Base-by-base conservation (phyloP, 2,329 filamentous ascomycete genomes). In the Botryotinia calthae region DNA sequence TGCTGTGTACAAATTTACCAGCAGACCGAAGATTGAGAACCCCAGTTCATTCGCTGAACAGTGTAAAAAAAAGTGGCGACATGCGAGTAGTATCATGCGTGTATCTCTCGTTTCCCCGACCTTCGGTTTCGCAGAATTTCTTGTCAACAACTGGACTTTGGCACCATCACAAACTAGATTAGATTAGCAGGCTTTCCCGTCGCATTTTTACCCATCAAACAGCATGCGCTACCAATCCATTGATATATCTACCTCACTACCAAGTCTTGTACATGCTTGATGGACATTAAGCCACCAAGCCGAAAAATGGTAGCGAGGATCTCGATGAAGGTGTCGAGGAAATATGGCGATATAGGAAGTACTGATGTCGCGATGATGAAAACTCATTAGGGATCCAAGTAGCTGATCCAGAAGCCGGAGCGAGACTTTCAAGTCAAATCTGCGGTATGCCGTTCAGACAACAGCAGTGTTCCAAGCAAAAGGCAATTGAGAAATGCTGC, bases 191-290 rank as follows among this genome's bases (percentile, higher is more conserved):
- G 56, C 8, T 59, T 59, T 7, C 31, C 18, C 16, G 9, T 4
- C 18, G 9, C 18, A 59, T 7, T 12, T 4, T 9, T 4, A 5
- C 2, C 6, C 87, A 87, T 18, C 88, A 85, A 16, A 85, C 85
- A 76, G 73, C 22, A 42, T 78, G 51, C 14, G 7, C 51, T 18
- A 18, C 9, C 4, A 14, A 56, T 18, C 1, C 1, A 2, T 56
- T 6, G 1, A 56, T 56, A 18, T 3, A 56, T 18, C 18, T 18
- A 1, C 16, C 14, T 18, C 16, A 14, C 16, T 1, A 28, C 7
- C 6, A 56, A 9, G 18, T 28, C 2, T 54, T 18, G 51, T 16
- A 54, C 2, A 54, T 28, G 14, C 2, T 56, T 56, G n/a, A 28
- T 14, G 51, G 51, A 4, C 6, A 18, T 56, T 14, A 9, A 2